Percentiles rank a stretch among this genome's conserved stretches.
phyloP scores from a whole-genome alignment of 73 alveolate genomes.

The Paramecium biaurelia region DNA sequence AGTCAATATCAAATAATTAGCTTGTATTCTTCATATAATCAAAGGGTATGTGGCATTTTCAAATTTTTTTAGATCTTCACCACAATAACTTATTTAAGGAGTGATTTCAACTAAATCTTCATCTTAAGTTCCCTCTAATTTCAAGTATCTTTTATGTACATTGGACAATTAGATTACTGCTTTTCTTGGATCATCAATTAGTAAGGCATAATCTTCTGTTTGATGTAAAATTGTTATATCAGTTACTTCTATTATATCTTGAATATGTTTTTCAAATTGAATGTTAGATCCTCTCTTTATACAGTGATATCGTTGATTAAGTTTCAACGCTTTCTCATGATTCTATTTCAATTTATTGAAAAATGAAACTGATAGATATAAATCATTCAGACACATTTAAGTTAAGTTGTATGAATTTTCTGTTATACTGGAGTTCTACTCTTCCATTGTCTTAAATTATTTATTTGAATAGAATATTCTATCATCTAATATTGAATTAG shows the following conservation, averaged over 20 bases:
- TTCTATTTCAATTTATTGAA: background rate
- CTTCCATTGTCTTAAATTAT: background rate
- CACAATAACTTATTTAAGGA: background rate
- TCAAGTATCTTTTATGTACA: background rate
- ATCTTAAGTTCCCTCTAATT: background rate
- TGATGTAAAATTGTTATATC: background rate
- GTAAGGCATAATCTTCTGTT: background rate
- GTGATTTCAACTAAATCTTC: constrained; percentile 23
- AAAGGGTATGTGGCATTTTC: background rate
- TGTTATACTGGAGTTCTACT: background rate
- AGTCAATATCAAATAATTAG: background rate
- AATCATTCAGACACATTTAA: constrained; percentile 21
- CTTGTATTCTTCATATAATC: background rate
- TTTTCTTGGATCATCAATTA: background rate
- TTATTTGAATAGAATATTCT: background rate
- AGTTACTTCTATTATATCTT: constrained; percentile 4
- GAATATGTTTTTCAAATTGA: constrained; percentile 4
- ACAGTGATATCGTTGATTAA: background rate
- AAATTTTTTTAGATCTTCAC: background rate
- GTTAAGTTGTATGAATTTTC: constrained; percentile 28
- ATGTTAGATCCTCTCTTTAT: background rate
- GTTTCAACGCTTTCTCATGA: background rate
- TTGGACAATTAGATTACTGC: background rate
- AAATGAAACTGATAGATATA: background rate
- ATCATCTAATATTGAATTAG: background rate